phyloP scores from a whole-genome alignment of 164 flowering plant genomes.

The grape (Vitis vinifera) region DNA sequence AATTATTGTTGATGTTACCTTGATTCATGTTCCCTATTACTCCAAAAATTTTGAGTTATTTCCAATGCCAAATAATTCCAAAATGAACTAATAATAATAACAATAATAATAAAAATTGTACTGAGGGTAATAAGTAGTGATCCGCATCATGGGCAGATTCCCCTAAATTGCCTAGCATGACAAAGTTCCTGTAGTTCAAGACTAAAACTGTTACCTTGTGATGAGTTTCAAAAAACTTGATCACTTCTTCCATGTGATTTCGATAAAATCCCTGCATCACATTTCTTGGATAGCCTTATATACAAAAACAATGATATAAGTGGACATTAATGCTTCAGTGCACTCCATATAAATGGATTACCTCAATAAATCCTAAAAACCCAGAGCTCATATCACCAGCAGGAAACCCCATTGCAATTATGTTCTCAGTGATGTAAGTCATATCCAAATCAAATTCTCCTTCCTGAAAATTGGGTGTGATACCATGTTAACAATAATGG shows the following conservation, averaged over 20 bases:
- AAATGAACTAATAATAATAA: too few relatives aligned
- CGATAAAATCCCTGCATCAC: slow-evolving; percentile 84
- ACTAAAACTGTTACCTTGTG: slow-evolving; percentile 65
- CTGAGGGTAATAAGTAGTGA: too few relatives aligned
- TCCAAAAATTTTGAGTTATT: not conserved
- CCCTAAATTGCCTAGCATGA: not conserved
- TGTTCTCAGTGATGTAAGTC: slow-evolving; percentile 96
- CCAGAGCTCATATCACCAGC: slow-evolving; percentile 99
- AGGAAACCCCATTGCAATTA: slow-evolving; percentile 99
- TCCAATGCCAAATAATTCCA: too few relatives aligned
- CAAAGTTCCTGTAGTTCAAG: not conserved
- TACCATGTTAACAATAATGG: not conserved
- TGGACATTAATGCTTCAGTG: not conserved
- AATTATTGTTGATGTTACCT: too few relatives aligned
- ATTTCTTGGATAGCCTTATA: slow-evolving; percentile 3
- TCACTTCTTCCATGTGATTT: slow-evolving; percentile 99
- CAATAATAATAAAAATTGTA: too few relatives aligned
- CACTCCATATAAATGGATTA: slow-evolving; percentile 15
- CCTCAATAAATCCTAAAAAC: slow-evolving; percentile 93
- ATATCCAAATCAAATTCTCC: slow-evolving; percentile 97
- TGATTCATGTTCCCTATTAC: not conserved
- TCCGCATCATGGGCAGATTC: not conserved
- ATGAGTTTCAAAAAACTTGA: slow-evolving; percentile 90
- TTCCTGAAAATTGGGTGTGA: slow-evolving; percentile 49
- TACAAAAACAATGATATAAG: not conserved